Conservation (phyloP, 306 rosid species). For the Canavalia ensiformis region DNA sequence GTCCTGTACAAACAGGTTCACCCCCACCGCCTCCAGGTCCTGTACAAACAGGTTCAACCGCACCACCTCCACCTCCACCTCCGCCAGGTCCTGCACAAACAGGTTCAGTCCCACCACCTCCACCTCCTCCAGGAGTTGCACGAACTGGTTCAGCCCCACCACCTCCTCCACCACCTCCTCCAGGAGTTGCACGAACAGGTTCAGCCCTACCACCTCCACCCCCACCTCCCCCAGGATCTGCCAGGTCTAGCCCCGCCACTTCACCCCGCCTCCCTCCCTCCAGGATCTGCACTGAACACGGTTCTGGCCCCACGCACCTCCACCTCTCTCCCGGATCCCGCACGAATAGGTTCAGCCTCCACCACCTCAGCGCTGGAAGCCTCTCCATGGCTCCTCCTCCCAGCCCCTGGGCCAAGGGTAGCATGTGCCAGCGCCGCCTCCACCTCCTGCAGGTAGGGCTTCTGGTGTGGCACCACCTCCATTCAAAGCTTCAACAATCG, state of each 20-base stretch:
- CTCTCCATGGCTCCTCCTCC: constrained; percentile 69
- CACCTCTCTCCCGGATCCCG: constrained; percentile 45
- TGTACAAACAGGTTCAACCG: constrained; percentile 2
- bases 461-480: constrained; percentile 54
- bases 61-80: constrained; percentile 33
- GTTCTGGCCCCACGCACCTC: constrained; percentile 43
- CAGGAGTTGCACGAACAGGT: constrained; percentile 44
- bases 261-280: constrained; percentile 50
- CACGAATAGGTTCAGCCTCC: constrained; percentile 14
- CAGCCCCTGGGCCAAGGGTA: no score
- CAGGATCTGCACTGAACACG: background rate
- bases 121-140: constrained; percentile 40
- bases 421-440: constrained; percentile 44
- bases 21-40: constrained; percentile 50
- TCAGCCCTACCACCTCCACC: constrained; percentile 49
- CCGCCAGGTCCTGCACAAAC: constrained; percentile 40
- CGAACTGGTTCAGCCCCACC: constrained; percentile 21
- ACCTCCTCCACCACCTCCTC: constrained; percentile 59
- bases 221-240: constrained; percentile 55
- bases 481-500: constrained; percentile 53
- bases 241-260: constrained; percentile 48
- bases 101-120: constrained; percentile 26
- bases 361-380: constrained; percentile 54
- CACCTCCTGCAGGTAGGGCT: constrained; percentile 43
- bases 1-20: background rate